Conservation (phyloP, 2,329 filamentous ascomycete genomes). For the Botrytis porri region DNA sequence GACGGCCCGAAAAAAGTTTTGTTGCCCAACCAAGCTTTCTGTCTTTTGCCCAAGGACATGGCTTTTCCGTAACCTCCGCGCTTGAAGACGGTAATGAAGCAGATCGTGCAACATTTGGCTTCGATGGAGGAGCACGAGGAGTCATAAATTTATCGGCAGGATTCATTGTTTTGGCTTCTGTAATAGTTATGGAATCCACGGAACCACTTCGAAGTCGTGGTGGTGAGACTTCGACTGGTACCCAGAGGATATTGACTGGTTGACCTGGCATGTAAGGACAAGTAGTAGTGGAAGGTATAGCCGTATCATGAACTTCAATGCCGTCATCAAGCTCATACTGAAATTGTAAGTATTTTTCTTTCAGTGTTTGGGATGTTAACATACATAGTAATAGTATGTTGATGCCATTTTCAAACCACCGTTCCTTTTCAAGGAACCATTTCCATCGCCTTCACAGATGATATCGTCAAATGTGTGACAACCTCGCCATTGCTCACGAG, state of each 20-base stretch:
- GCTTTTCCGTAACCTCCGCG: not conserved
- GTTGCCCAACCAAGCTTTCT: conserved; percentile 22
- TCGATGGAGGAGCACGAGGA: conserved; percentile 57
- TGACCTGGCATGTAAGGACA: conserved; percentile 90
- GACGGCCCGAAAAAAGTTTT: conserved; percentile 12
- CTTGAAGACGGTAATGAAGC: not conserved
- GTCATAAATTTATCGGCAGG: conserved; percentile 73
- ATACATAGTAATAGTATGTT: conserved; percentile 93
- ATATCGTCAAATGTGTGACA: conserved; percentile 86
- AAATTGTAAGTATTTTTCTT: conserved; percentile 32
- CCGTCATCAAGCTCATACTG: conserved; percentile 82
- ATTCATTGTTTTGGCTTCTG: conserved; percentile 71
- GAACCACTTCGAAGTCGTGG: conserved; percentile 63
- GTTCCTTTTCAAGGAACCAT: conserved; percentile 55
- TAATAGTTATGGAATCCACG: conserved; percentile 55
- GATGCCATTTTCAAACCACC: conserved; percentile 89
- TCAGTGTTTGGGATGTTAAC: conserved; percentile 40
- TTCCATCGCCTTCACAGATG: conserved; percentile 67
- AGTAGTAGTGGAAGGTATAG: conserved; percentile 68
- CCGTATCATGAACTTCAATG: conserved; percentile 71
- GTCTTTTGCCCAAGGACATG: conserved; percentile 14
- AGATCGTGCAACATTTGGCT: conserved; percentile 44
- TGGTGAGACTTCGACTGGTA: conserved; percentile 66
- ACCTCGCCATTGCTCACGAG: conserved; percentile 76
- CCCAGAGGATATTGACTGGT: conserved; percentile 76